Evolutionary conservation across 257 asterid species (phyloP).

Genomic region (Coffea canephora): DNA sequence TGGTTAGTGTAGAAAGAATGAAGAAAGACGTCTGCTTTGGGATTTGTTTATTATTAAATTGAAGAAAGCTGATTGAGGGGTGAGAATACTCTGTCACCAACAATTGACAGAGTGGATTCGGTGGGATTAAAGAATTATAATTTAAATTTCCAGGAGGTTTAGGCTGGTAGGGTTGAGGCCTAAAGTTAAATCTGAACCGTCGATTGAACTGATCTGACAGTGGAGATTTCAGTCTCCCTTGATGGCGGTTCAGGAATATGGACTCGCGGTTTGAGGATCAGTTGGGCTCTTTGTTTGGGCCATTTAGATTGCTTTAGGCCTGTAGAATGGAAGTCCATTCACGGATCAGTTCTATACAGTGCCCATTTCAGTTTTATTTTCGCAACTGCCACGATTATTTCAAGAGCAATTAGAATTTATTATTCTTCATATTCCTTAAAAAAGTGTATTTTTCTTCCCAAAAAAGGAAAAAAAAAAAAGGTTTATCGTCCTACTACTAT

Average conservation of each 20-base stretch:
- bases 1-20: background rate
- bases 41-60: background rate
- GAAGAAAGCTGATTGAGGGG: background rate
- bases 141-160: constrained; percentile 11
- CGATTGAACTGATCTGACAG: background rate
- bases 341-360: no score
- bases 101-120: background rate
- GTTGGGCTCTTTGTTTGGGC: background rate
- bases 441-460: no score
- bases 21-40: background rate
- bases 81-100: background rate
- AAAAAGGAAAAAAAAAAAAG: no score
- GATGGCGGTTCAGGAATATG: background rate
- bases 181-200: background rate
- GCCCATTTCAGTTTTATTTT: no score
- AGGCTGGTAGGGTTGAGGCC: background rate
- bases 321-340: no score
- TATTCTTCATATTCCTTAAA: no score
- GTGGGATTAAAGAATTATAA: background rate
- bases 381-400: no score
- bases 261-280: background rate
- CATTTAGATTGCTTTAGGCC: no score
- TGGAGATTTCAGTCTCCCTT: background rate
- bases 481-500: no score
- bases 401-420: no score